These are phyloP conservation scores for Phaeophleospora eucalypticola DNA, from an alignment of 2,329 filamentous ascomycete species.

Conservation along the genomic window DNA sequence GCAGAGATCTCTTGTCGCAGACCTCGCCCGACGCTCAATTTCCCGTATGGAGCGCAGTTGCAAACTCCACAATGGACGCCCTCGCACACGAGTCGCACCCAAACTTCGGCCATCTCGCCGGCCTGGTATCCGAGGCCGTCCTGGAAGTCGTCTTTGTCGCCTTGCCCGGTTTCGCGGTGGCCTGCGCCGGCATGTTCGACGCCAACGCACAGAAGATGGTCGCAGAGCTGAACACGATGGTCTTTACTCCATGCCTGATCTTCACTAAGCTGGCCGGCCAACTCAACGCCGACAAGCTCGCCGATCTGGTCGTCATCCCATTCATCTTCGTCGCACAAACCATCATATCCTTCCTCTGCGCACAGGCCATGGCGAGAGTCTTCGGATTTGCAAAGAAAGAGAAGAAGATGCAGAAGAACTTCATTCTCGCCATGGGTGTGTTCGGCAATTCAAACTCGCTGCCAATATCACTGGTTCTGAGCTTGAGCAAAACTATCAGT, in stretches of 20 bases:
- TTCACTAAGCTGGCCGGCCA: constrained; percentile 97
- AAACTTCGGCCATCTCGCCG: constrained; percentile 63
- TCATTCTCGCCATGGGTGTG: constrained; percentile 93
- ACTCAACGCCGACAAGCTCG: constrained; percentile 82
- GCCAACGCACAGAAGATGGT: constrained; percentile 95
- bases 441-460: constrained; percentile 98
- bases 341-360: constrained; percentile 75
- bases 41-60: constrained; percentile 29
- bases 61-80: constrained; percentile 27
- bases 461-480: constrained; percentile 92
- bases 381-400: constrained; percentile 60
- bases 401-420: constrained; percentile 76
- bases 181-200: constrained; percentile 86
- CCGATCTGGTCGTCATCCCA: constrained; percentile 90
- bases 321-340: constrained; percentile 89
- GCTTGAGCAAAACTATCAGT: constrained; percentile 83
- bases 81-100: constrained; percentile 45
- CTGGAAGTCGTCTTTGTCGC: constrained; percentile 94
- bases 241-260: constrained; percentile 96
- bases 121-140: constrained; percentile 91
- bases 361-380: constrained; percentile 64
- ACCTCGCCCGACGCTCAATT: constrained; percentile 25
- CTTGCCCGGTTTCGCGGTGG: constrained; percentile 88
- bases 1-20: constrained; percentile 20
- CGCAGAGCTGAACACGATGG: constrained; percentile 89